Evolutionary conservation across 148 eudicot species (phyloP), one percentile per base, ranked within the genome.

Genomic region (Polygonum aviculare): DNA sequence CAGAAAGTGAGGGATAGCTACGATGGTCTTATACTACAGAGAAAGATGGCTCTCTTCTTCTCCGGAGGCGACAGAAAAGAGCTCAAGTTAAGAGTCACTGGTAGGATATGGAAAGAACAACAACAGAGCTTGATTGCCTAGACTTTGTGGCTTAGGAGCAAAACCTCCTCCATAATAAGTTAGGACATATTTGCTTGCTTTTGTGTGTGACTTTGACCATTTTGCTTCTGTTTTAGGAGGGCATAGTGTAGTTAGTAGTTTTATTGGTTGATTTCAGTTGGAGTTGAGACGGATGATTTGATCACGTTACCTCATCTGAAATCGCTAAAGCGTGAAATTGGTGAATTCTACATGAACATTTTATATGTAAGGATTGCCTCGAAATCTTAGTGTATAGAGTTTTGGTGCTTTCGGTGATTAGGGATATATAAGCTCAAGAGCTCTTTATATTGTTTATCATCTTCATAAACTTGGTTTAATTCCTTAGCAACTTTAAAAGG

Each of bases 1-100:
- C 77, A 49, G 69, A 84, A 80, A 78, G 84, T 88, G 48, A 87
- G 91, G 15, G 89, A 86, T 60, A 84, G 85, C 75, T 87, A 75
- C 40, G 91, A 88, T 35, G 91, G 91, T n/a, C 88, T 88, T 1
- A 79, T 88, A 18, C 79, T 88, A 63, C 88, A 87, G 9, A 82
- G 89, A 57, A 83, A 73, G 48, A 45, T 88, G 79, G 88, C 88
- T 44, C 76, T 87, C 38, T 84, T 77, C 80, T 87, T 87, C 84
- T 87, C 90, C 2, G 80, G 86, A 77, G 87, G 89, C 40, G 81
- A 82, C 54, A 16, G 82, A 69, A 73, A 84, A 74, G 87, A 87
- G 80, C 87, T 87, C 12, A 87, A 81, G 76, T 60, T 87, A 76
- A 84, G 87, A 77, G 75, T 87, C 2, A 84, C 80, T 0, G 90